Conservation (phyloP, 768 basidiomycete species). For the Russula olivacea region DNA sequence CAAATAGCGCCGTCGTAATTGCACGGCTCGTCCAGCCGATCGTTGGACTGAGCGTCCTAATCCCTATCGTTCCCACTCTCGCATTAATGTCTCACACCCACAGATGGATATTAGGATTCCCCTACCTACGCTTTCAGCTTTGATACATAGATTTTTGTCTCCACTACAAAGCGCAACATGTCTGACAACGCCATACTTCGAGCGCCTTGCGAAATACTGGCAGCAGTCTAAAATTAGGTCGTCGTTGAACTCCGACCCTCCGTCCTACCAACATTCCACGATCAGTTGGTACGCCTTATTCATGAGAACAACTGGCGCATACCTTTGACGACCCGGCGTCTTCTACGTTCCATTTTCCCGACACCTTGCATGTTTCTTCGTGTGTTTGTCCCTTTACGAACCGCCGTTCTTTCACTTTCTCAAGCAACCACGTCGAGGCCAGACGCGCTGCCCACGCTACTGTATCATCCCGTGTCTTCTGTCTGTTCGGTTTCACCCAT, state of each 20-base stretch:
- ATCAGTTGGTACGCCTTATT: not conserved
- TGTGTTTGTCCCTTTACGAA: slow-evolving; percentile 56
- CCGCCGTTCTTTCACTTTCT: slow-evolving; percentile 51
- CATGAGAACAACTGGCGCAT: slow-evolving; percentile 22
- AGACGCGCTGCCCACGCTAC: slow-evolving; percentile 25
- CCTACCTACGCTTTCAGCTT: slow-evolving; percentile 37
- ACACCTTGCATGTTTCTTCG: slow-evolving; percentile 55
- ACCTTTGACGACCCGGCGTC: slow-evolving; percentile 39
- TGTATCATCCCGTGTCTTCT: slow-evolving; percentile 18
- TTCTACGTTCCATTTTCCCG: slow-evolving; percentile 54
- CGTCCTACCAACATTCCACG: slow-evolving; percentile 6
- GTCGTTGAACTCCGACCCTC: slow-evolving; percentile 50
- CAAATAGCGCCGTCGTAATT: slow-evolving; percentile 46
- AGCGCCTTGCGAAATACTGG: slow-evolving; percentile 44
- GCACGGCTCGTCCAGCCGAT: slow-evolving; percentile 42
- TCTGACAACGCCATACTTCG: slow-evolving; percentile 29
- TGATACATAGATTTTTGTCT: slow-evolving; percentile 61
- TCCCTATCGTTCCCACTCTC: slow-evolving; percentile 2
- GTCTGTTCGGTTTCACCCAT: slow-evolving; percentile 2
- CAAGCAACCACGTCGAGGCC: slow-evolving; percentile 63
- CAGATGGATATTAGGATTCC: not conserved
- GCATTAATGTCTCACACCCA: not conserved
- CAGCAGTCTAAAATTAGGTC: slow-evolving; percentile 72
- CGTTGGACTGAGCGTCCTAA: slow-evolving; percentile 20
- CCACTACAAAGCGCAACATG: slow-evolving; percentile 57